These are phyloP conservation scores for Stentor coeruleus DNA, from an alignment of 73 alveolate species.

Conservation along the genomic window DNA sequence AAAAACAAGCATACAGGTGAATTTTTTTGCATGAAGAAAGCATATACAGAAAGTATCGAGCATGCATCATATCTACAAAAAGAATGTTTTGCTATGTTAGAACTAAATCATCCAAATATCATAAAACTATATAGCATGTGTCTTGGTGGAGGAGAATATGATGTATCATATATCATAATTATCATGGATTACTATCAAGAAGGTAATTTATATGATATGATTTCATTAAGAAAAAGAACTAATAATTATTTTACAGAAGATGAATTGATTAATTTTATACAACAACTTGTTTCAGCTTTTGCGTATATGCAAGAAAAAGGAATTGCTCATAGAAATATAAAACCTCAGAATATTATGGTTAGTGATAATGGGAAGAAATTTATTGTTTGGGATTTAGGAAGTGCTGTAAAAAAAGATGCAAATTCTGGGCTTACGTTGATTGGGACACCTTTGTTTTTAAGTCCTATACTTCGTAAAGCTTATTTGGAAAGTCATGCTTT, in stretches of 20 bases:
- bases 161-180: not conserved
- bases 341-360: not conserved
- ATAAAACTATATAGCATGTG: not conserved
- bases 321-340: not conserved
- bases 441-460: not conserved
- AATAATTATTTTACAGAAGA: not conserved
- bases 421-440: not conserved
- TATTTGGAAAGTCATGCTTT: not conserved
- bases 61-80: not conserved
- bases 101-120: not conserved
- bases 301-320: not conserved
- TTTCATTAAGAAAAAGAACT: too few species aligned
- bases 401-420: not conserved
- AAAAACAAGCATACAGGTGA: not conserved
- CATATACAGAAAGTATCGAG: not conserved
- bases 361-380: not conserved
- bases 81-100: not conserved
- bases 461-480: not conserved
- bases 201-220: not conserved
- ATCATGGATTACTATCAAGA: not conserved
- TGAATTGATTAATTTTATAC: too few species aligned
- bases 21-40: not conserved
- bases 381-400: not conserved
- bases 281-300: not conserved
- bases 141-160: not conserved